Base-by-base conservation (phyloP, 1,139 yeast genomes). In the Hansenula sp. region DNA sequence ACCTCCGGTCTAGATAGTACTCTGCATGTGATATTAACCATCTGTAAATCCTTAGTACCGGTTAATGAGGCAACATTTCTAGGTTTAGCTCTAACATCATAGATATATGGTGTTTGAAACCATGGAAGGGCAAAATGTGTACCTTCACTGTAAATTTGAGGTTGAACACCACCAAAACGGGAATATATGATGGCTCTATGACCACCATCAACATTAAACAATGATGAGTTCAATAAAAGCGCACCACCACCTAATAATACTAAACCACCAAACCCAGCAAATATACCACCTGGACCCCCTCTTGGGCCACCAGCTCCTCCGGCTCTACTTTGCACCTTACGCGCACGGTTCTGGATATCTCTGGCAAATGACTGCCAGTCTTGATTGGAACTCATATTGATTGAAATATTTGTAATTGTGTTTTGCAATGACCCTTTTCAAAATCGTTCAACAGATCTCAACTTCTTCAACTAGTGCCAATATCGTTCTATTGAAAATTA, bases 21-120 rank as follows among this genome's bases (percentile, higher is more conserved):
- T 72, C 99, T 84, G 68, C 99, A 93, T 18, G 98, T 91, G 59
- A 93, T 93, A 68, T 91, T 94, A 43, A 93, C 99, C 99, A 93
- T 93, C 71, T 93, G 99, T 63, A 93, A 77, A 68, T 93, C 99
- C 71, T 93, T 93, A 29, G 99, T 93, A 52, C 99, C 99, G 6
- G 99, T 93, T 63, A 93, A 77, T 12, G 96, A 88, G n/a, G 98
- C 90, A 51, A 93, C 95, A 59, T 90, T 91, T 69, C 98, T 81
- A 45, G 99, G 99, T 66, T 89, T 93, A 43, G 99, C 98, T 60
- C 99, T 80, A 46, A 94, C 96, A 65, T 93, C 98, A 65, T 86
- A 93, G 42, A 90, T 81, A 42, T 90, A 76, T 36, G 99, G 98
- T 46, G 91, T 84, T 68, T 93, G 97, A 51, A 94, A 70, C 94